phyloP scores from a whole-genome alignment of 352 stramenopile species.

The Phytophthora vignae region DNA sequence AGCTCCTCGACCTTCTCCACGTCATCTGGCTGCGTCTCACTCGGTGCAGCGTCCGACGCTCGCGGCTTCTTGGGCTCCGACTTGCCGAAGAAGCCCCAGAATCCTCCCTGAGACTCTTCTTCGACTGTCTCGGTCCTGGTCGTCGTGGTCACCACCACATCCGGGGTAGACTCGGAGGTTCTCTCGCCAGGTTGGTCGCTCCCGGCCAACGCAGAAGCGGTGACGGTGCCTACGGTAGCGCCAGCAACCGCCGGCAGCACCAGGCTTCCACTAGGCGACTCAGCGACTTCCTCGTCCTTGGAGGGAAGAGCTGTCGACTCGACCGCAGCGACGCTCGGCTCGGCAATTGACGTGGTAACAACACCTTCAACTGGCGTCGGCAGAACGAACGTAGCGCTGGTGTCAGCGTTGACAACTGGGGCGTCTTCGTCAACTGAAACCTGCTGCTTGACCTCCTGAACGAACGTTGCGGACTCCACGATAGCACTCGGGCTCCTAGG shows the following conservation, averaged over 20 bases:
- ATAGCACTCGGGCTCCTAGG: background rate
- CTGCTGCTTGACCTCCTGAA: background rate
- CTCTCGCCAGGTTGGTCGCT: background rate
- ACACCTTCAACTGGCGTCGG: background rate
- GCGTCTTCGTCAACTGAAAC: background rate
- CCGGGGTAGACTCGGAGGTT: background rate
- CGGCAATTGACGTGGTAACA: background rate
- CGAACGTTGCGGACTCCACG: background rate
- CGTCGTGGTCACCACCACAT: background rate
- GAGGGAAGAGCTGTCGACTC: background rate
- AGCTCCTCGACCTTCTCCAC: constrained; percentile 6
- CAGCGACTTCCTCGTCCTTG: background rate
- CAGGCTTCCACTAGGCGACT: background rate
- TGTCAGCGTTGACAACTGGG: background rate
- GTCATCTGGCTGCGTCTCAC: background rate
- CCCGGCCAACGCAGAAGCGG: background rate
- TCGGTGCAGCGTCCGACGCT: background rate
- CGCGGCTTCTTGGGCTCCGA: constrained; percentile 14
- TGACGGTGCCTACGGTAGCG: background rate
- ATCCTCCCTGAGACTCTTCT: constrained; percentile 22
- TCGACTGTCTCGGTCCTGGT: constrained; percentile 1
- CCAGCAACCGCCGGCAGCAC: background rate
- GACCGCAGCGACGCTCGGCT: background rate
- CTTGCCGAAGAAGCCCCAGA: constrained; percentile 38
- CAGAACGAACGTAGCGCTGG: background rate